These are phyloP conservation scores for Blastocystis sp. DNA, from an alignment of 352 stramenopile species.

Conservation along the genomic window DNA sequence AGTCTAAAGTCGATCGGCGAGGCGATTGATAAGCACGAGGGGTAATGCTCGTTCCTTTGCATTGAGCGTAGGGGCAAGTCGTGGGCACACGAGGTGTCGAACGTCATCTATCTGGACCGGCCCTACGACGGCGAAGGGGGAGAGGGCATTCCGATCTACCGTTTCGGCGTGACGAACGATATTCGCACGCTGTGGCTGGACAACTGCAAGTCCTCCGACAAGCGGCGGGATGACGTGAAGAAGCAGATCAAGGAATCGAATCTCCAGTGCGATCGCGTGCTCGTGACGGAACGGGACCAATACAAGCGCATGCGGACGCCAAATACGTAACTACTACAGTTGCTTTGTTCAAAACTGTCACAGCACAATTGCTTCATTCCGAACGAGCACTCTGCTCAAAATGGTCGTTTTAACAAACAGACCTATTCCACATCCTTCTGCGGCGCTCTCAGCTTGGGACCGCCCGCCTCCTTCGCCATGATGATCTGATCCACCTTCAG, in stretches of 20 bases:
- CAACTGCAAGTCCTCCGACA: slow-evolving; percentile 20
- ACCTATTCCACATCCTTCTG: slow-evolving; percentile 69
- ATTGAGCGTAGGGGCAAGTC: background rate
- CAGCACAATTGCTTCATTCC: too few species aligned
- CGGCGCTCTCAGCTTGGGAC: slow-evolving; percentile 81
- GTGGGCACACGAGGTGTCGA: slow-evolving; percentile 7
- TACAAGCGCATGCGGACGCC: slow-evolving; percentile 7
- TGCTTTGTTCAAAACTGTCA: background rate
- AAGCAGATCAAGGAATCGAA: slow-evolving; percentile 29
- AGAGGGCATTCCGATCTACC: slow-evolving; percentile 1
- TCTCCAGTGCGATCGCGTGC: background rate
- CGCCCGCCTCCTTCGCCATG: slow-evolving; percentile 92
- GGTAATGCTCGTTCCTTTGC: background rate
- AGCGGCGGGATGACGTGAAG: background rate
- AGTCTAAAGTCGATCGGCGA: slow-evolving; percentile 27
- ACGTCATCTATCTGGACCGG: slow-evolving; percentile 14
- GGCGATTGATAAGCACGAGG: slow-evolving; percentile 23
- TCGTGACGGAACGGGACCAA: slow-evolving; percentile 20
- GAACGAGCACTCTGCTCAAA: too few species aligned
- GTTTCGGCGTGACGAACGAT: slow-evolving; percentile 59
- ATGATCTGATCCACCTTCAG: slow-evolving; percentile 99
- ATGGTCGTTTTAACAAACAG: slow-evolving; percentile 3
- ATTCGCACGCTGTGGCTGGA: slow-evolving; percentile 50
- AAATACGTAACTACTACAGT: background rate
- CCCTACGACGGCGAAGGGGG: slow-evolving; percentile 21